Base-by-base conservation (phyloP, 208 protist genomes). In the Endotrypanum monterogeii region DNA sequence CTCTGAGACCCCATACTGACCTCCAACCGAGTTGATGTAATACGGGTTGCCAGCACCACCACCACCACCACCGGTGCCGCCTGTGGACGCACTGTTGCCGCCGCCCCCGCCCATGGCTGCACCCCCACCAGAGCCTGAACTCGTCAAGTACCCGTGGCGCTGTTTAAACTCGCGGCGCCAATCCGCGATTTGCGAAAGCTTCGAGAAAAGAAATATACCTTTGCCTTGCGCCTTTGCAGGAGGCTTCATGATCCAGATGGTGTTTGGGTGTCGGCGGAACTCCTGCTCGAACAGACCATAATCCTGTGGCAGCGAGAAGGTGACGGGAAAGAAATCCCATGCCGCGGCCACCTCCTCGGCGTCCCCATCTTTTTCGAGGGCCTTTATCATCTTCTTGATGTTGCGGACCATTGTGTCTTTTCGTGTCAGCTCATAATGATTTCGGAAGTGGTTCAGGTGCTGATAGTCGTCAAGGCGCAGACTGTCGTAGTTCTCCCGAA, bases 221-320 rank as follows among this genome's bases (percentile, higher is more conserved):
- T 98, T 98, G 6, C 98, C 98, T 79, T 98, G 96, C 48, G 96
- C 92, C 84, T 94, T 98, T 8, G 93, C 96, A 0, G 98, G 96
- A 20, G 98, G 98, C 83, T 99, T 99, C 97, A 99, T 99, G 67
- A 99, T 99, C 97, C 98, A 99, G 44, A 93, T 87, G 1, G 84
- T 78, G 67, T 95, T 96, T 0, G 84, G 92, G 70, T 91, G 94
- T 7, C 91, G 95, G 41, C 92, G 95, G 71, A 98, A 99, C 78
- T 98, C 97, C 79, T 98, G 87, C 88, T 98, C 92, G 50, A 98
- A 98, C 18, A 99, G 77, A 1, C 91, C 89, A 83, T 99, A 99
- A 61, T 99, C 98, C 73, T 91, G 84, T 18, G 98, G 98, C 0
- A 99, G 86, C 11, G 94, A 94, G 69, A 96, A 99, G 25, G 98